Evolutionary conservation across 2,329 filamentous ascomycete species (phyloP).

Genomic region (Trichoderma sp.): DNA sequence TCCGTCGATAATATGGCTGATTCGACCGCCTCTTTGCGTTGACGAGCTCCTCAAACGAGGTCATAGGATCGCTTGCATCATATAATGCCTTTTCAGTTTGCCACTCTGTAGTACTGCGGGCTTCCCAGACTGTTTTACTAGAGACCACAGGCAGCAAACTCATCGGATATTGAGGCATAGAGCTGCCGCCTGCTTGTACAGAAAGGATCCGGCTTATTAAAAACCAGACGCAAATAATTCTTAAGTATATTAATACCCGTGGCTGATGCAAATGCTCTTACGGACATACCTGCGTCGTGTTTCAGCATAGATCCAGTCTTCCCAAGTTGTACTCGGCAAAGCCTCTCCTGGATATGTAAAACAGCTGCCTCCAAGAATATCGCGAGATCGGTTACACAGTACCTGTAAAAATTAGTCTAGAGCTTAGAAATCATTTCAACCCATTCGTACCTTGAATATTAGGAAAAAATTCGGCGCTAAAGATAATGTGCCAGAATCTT

Average conservation of each 20-base stretch:
- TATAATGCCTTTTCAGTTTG: neutral
- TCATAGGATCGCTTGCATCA: neutral
- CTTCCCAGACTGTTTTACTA: constrained; percentile 1
- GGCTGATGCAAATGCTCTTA: neutral
- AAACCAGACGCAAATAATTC: constrained; percentile 7
- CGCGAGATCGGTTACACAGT: neutral
- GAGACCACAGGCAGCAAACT: neutral
- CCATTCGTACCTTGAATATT: neutral
- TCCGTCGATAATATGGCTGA: neutral
- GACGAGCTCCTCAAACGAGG: neutral
- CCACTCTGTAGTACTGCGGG: neutral
- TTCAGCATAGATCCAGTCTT: constrained; percentile 4
- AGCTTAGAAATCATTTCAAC: no score
- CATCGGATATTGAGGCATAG: neutral
- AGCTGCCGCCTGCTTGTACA: no score
- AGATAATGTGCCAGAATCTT: neutral
- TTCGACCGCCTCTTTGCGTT: neutral
- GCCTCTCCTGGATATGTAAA: neutral
- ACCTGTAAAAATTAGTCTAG: neutral
- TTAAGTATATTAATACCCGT: neutral
- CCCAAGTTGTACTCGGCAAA: neutral
- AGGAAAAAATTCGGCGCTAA: neutral
- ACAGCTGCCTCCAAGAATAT: neutral
- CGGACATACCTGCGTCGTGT: neutral
- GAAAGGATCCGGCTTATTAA: neutral